Evolutionary conservation across 192 early-diverging fungal genomes (phyloP), one percentile per base, ranked within the genome.

Genomic region (Funneliformis mosseae): DNA sequence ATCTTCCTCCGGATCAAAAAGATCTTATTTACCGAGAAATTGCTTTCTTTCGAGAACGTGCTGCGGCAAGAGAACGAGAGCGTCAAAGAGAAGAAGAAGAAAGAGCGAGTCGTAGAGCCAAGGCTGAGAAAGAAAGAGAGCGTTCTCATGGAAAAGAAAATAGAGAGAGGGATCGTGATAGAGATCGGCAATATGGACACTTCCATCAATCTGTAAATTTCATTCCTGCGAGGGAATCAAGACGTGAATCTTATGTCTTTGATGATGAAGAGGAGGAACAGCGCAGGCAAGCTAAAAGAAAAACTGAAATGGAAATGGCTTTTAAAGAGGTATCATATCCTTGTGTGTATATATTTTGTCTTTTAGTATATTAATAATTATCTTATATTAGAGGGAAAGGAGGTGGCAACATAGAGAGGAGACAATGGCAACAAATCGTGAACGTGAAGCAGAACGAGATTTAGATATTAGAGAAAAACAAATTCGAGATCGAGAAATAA

Each of bases 351-450:
- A 46, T 10, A 48, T 78, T n/a, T 38, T 27, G 71, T 8, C 16
- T 8, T 42, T 2, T 14, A 5, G 12, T 48, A 11, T 21, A 55
- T 21, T 55, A 21, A 7, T 21, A 55, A 55, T 55, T 21, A 55
- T 21, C 50, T 55, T 16, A 50, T 50, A 50, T 55, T 55, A 94
- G 88, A 80, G 94, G 10, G 92, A 93, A 63, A 79, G 87, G 27
- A 89, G 93, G 4, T 93, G 89, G 87, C 91, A 93, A 74, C 81
- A 85, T 14, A 66, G 88, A 59, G 93, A 95, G 83, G 72, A 75
- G 2, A 84, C 85, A n/a, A 66, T 82, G 12, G 60, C 84, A 23
- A 79, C 83, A 10, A 83, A 85, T 27, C 82, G 87, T 27, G 88
- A 92, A 61, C 81, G 83, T 14, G 90, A 92, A 63, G 64, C 74